Percentiles rank a stretch among this genome's conserved stretches.
These are phyloP conservation scores for Fusarium pseudonygamai DNA, from an alignment of 2,329 filamentous ascomycete species.

Conservation along the genomic window DNA sequence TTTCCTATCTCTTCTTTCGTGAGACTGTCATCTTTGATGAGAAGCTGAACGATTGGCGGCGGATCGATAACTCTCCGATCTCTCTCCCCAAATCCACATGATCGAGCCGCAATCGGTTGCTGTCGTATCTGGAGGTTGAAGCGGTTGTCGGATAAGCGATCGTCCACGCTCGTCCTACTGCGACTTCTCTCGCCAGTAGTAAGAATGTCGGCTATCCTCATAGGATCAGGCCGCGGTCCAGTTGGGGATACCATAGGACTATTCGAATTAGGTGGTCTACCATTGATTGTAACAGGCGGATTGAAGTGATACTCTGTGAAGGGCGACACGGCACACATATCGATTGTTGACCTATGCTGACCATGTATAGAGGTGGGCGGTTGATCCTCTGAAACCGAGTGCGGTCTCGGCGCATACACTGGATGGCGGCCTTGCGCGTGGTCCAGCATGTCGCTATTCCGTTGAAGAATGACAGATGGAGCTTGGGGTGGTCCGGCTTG, in stretches of 20 bases:
- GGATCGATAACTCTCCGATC: conserved; percentile 86
- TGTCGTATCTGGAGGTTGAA: conserved; percentile 68
- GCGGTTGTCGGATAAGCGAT: conserved; percentile 19
- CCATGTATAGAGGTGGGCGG: not conserved
- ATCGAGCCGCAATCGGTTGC: conserved; percentile 79
- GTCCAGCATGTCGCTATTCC: not conserved
- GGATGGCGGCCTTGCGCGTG: conserved; percentile 15
- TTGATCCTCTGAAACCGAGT: conserved; percentile 7
- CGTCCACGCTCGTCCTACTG: not conserved
- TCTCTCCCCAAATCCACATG: conserved; percentile 84
- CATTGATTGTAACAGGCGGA: not conserved
- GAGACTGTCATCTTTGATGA: conserved; percentile 66
- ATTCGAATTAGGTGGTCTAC: not conserved
- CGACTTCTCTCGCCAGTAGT: not conserved
- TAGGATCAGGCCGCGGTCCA: conserved; percentile 31
- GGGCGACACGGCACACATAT: not conserved
- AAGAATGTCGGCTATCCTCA: conserved; percentile 39
- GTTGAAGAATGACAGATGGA: not conserved
- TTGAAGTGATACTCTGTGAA: conserved; percentile 7
- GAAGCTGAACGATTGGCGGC: conserved; percentile 81
- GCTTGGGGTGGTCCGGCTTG: conserved; percentile 15
- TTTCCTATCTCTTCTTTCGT: conserved; percentile 63
- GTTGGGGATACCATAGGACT: conserved; percentile 25
- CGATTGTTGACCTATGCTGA: conserved; percentile 8
- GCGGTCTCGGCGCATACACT: conserved; percentile 5